phyloP scores from a whole-genome alignment of 805 yeast genomes.

The Yarrowia alimentaria region DNA sequence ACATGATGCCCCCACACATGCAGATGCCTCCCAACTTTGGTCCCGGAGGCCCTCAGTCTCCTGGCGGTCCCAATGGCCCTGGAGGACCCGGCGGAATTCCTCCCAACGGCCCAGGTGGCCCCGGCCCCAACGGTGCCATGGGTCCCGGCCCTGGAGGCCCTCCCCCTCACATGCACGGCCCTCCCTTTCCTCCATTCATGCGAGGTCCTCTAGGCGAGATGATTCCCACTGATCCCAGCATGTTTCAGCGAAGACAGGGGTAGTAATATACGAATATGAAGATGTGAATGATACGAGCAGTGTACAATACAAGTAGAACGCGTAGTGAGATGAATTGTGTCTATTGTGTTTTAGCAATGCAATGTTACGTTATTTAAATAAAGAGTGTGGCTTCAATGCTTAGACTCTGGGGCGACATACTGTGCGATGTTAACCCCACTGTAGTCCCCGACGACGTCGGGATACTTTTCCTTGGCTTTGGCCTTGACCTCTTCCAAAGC shows the following conservation, averaged over 20 bases:
- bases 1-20: constrained; percentile 26
- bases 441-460: constrained; percentile 10
- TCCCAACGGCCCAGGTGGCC: neutral
- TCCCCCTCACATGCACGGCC: constrained; percentile 25
- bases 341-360: too few species aligned
- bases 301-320: too few species aligned
- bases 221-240: constrained; percentile 25
- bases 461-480: constrained; percentile 2
- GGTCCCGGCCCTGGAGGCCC: constrained; percentile 14
- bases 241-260: constrained; percentile 21
- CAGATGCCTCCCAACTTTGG: constrained; percentile 27
- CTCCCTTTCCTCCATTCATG: constrained; percentile 25
- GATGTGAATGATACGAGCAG: too few species aligned
- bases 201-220: constrained; percentile 27
- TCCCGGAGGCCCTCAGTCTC: constrained; percentile 22
- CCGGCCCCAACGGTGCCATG: neutral
- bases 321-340: too few species aligned
- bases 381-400: too few species aligned
- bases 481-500: constrained; percentile 4
- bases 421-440: neutral
- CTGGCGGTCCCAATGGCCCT: constrained; percentile 13
- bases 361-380: neutral
- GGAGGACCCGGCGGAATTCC: constrained; percentile 14
- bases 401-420: too few species aligned
- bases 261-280: constrained; percentile 9